phyloP scores from a whole-genome alignment of 2,329 filamentous ascomycete genomes.

The Ophioceras dolichostomum region DNA sequence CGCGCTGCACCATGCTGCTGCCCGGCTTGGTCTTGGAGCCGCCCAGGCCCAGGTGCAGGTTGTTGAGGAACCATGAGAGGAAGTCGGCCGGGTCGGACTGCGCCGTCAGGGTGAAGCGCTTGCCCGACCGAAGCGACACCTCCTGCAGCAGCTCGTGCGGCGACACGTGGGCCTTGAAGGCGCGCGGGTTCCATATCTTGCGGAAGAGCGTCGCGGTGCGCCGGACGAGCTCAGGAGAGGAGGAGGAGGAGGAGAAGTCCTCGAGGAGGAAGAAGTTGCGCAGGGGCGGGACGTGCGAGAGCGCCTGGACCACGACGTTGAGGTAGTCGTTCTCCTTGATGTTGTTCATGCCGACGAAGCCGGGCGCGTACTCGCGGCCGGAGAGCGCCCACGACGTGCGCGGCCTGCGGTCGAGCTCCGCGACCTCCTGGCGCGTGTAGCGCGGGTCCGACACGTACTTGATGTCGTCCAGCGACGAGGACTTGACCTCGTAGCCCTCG shows the following conservation, averaged over 20 bases:
- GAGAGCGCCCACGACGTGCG: slow-evolving; percentile 58
- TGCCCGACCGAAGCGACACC: slow-evolving; percentile 78
- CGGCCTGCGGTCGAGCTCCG: slow-evolving; percentile 56
- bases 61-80: slow-evolving; percentile 93
- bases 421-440: slow-evolving; percentile 70
- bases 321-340: slow-evolving; percentile 99
- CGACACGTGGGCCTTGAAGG: slow-evolving; percentile 93
- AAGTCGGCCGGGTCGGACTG: slow-evolving; percentile 97
- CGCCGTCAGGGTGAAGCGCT: slow-evolving; percentile 79
- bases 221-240: slow-evolving; percentile 69
- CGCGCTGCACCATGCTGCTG: slow-evolving; percentile 76
- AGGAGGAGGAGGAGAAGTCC: slow-evolving; percentile 39
- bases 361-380: slow-evolving; percentile 79
- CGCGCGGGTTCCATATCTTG: slow-evolving; percentile 95
- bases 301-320: slow-evolving; percentile 84
- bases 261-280: slow-evolving; percentile 89
- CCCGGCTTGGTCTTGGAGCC: slow-evolving; percentile 79
- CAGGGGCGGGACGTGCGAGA: slow-evolving; percentile 80
- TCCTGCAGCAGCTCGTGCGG: slow-evolving; percentile 96
- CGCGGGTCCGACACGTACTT: slow-evolving; percentile 93
- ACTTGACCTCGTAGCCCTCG: slow-evolving; percentile 93
- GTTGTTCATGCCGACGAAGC: slow-evolving; percentile 98
- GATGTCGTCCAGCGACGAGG: slow-evolving; percentile 91
- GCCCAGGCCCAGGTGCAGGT: slow-evolving; percentile 81
- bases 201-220: slow-evolving; percentile 81